Conservation (phyloP, 257 asterid genomes). For the Plantago elongata region DNA sequence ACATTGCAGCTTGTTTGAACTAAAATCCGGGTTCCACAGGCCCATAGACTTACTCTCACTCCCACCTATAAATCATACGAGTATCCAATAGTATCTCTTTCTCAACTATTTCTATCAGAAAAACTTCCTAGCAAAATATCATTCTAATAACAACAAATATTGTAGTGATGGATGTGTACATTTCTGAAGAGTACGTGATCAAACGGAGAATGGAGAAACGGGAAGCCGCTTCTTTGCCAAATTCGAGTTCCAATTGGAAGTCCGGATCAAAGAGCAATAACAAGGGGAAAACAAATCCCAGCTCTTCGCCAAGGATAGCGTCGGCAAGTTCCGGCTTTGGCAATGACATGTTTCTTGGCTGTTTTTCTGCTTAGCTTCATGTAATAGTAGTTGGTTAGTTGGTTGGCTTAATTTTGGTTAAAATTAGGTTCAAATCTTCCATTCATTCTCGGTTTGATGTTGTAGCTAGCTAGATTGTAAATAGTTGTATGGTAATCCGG, state of each 20-base stretch:
- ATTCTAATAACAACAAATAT: too few species aligned
- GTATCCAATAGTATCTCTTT: background rate
- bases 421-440: too few species aligned
- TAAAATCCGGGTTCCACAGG: background rate
- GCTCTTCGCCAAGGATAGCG: background rate
- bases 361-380: background rate
- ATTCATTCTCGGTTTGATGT: too few species aligned
- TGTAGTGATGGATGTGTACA: constrained; percentile 38
- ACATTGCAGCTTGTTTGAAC: background rate
- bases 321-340: too few species aligned
- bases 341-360: background rate
- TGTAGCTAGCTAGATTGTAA: too few species aligned
- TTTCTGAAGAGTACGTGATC: constrained; percentile 36
- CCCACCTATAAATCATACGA: background rate
- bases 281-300: background rate
- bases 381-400: too few species aligned
- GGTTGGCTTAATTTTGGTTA: too few species aligned
- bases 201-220: constrained; percentile 37
- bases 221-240: background rate
- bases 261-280: constrained; percentile 1
- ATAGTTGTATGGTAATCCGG: too few species aligned
- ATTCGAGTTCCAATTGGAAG: background rate
- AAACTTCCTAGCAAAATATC: too few species aligned
- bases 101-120: background rate
- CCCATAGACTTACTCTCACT: background rate